phyloP scores from a whole-genome alignment of 169 alveolate genomes.

The Sarcocystis neurona region DNA sequence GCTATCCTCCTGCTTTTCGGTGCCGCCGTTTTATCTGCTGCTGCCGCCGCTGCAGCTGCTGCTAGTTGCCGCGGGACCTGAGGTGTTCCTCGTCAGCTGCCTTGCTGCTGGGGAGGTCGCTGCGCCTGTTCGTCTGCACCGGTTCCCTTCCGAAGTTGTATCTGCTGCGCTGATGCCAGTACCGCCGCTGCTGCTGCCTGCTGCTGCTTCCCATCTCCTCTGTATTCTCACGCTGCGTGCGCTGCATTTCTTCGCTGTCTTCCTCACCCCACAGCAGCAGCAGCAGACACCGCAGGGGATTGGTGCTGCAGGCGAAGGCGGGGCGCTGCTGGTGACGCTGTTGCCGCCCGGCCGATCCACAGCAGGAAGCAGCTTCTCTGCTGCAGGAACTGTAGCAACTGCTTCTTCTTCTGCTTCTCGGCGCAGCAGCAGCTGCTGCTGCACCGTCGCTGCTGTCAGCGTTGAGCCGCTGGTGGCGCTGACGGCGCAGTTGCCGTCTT shows the following conservation, averaged over 20 bases:
- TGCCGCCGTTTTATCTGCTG: background rate
- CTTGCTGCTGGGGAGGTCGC: background rate
- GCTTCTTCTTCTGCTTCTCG: background rate
- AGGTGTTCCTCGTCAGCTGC: background rate
- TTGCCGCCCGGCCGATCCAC: background rate
- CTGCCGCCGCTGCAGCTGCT: conserved; percentile 14
- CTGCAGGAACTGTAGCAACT: background rate
- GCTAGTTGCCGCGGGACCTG: background rate
- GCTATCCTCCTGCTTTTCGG: background rate
- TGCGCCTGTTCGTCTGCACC: conserved; percentile 1
- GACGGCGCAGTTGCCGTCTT: no score
- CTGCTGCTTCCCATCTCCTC: conserved; percentile 20
- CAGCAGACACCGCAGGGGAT: background rate
- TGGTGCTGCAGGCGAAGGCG: no score
- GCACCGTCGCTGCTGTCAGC: background rate
- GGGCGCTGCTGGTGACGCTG: no score
- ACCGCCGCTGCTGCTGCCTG: background rate
- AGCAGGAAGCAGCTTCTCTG: background rate
- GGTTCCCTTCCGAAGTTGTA: conserved; percentile 14
- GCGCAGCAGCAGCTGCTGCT: background rate
- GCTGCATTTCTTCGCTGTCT: conserved; percentile 12
- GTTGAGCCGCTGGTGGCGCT: no score
- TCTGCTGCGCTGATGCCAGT: conserved; percentile 2
- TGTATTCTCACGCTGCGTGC: background rate
- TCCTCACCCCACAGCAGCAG: background rate